These are phyloP conservation scores for Aspergillus novoparasiticus DNA, from an alignment of 2,329 filamentous ascomycete genomes.

Conservation along the genomic window DNA sequence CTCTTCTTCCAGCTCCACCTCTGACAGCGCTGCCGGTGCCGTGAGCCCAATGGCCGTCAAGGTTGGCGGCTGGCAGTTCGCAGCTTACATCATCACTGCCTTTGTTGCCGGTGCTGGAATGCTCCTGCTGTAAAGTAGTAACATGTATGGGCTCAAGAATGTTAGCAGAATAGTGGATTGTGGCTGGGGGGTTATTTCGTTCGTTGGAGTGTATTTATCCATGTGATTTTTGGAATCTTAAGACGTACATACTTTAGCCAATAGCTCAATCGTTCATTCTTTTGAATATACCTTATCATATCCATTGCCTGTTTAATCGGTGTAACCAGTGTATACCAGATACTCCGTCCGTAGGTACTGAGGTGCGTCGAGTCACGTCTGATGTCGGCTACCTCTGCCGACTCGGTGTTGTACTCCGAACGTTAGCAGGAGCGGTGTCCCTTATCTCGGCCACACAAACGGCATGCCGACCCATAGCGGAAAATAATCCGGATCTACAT, in stretches of 20 bases:
- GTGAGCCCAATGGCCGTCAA: constrained; percentile 38
- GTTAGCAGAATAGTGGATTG: background rate
- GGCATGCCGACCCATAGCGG: constrained; percentile 17
- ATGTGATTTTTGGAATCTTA: background rate
- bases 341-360: background rate
- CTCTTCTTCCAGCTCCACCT: constrained; percentile 23
- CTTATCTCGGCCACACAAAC: constrained; percentile 17
- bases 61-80: constrained; percentile 45
- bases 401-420: background rate
- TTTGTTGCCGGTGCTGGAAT: constrained; percentile 49
- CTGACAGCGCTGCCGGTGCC: constrained; percentile 36
- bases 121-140: constrained; percentile 47
- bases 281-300: background rate
- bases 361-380: background rate
- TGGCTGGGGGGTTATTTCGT: background rate
- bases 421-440: background rate
- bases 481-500: constrained; percentile 11
- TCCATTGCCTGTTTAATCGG: too few species aligned
- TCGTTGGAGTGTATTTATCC: background rate
- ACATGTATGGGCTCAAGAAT: background rate
- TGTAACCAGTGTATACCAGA: background rate
- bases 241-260: constrained; percentile 11
- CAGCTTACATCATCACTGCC: constrained; percentile 47
- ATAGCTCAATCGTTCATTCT: constrained; percentile 5
- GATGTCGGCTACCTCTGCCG: constrained; percentile 3